These are phyloP conservation scores for Echeveria elegans DNA, from an alignment of 164 flowering plant genomes.

Conservation along the genomic window DNA sequence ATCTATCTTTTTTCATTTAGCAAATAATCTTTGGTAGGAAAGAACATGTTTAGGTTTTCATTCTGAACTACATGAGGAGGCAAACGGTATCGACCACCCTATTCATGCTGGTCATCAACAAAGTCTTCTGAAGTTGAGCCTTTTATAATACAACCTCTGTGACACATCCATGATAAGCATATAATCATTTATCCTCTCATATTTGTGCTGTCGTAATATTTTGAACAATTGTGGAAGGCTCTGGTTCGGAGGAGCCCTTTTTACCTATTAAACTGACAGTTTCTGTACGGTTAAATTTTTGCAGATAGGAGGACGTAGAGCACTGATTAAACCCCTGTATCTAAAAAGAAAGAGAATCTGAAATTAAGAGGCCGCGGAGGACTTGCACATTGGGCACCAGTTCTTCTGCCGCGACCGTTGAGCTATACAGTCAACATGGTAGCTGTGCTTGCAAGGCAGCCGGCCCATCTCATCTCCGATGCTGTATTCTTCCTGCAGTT, in stretches of 20 bases:
- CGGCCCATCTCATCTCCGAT: constrained; percentile 70
- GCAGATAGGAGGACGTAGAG: background rate
- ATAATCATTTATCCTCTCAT: background rate
- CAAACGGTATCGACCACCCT: no score
- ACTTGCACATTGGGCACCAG: constrained; percentile 96
- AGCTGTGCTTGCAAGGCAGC: constrained; percentile 62
- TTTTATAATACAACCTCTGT: no score
- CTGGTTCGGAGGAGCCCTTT: background rate
- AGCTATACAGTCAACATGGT: constrained; percentile 53
- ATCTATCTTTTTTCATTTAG: no score
- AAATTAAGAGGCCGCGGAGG: constrained; percentile 25
- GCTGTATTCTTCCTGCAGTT: constrained; percentile 73
- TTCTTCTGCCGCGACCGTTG: constrained; percentile 83
- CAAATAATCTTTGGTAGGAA: no score
- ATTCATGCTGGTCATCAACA: no score
- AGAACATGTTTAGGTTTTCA: no score
- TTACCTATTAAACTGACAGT: background rate
- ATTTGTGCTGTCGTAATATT: background rate
- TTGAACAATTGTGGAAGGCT: background rate
- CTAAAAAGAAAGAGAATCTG: background rate
- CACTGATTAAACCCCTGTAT: background rate
- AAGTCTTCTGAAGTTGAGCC: no score
- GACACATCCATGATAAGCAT: background rate
- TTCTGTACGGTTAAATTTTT: background rate
- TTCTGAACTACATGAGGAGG: no score